Evolutionary conservation across 2,329 filamentous ascomycete genomes (phyloP).

Genomic region (Neophaeococcomyces mojaviensis): DNA sequence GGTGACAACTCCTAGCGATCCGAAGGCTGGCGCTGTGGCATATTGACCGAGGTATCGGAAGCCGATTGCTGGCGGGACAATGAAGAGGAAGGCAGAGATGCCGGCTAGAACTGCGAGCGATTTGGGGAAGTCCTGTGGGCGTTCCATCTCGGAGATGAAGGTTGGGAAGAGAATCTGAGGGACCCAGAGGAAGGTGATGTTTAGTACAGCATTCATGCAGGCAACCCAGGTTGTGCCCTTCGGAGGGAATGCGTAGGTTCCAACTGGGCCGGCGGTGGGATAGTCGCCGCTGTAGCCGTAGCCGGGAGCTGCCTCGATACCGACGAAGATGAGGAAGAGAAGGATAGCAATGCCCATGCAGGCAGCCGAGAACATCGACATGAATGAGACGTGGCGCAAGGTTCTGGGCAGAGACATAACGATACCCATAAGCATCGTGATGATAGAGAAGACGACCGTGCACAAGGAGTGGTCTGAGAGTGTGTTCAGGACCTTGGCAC

Average conservation of each 20-base stretch:
- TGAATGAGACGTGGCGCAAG: conserved; percentile 42
- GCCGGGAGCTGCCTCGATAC: conserved; percentile 38
- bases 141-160: conserved; percentile 46
- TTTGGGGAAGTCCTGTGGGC: conserved; percentile 45
- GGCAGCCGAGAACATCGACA: conserved; percentile 41
- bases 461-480: conserved; percentile 43
- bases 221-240: conserved; percentile 41
- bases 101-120: conserved; percentile 39
- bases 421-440: conserved; percentile 40
- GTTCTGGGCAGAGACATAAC: conserved; percentile 41
- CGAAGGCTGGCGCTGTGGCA: conserved; percentile 44
- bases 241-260: conserved; percentile 42
- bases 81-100: conserved; percentile 43
- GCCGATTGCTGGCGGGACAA: conserved; percentile 43
- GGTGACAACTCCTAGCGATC: conserved; percentile 34
- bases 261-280: conserved; percentile 37
- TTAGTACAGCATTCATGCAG: conserved; percentile 45
- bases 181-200: conserved; percentile 45
- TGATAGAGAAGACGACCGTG: conserved; percentile 43
- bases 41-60: conserved; percentile 45
- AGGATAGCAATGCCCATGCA: conserved; percentile 44
- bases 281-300: conserved; percentile 42
- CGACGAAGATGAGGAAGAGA: conserved; percentile 43
- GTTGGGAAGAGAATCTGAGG: conserved; percentile 47
- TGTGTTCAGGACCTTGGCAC: conserved; percentile 44